Percentiles rank a stretch among this genome's conserved stretches.
These are phyloP conservation scores for Piromyces sp. DNA, from an alignment of 192 early-diverging fungal genomes.

Conservation along the genomic window DNA sequence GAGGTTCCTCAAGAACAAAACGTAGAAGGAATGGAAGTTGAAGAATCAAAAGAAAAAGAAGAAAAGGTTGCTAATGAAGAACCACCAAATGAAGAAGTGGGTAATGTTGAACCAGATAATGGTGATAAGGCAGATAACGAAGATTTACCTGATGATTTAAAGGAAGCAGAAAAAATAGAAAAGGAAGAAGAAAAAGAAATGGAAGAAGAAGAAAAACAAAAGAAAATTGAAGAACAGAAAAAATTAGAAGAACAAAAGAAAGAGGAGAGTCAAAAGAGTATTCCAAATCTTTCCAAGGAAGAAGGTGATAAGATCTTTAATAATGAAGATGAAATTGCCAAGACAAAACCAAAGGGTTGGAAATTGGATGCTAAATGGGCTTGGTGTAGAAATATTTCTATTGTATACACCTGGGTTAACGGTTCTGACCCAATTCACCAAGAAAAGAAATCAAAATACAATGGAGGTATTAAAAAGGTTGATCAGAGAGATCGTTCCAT, in stretches of 20 bases:
- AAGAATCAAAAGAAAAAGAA: too few species aligned
- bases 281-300: neutral
- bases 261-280: neutral
- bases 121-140: neutral
- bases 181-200: neutral
- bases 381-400: neutral
- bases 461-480: neutral
- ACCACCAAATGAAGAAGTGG: neutral
- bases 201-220: neutral
- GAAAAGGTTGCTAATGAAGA: too few species aligned
- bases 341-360: neutral
- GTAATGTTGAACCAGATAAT: too few species aligned
- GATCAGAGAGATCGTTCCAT: neutral
- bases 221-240: neutral
- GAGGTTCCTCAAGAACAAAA: neutral
- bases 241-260: neutral
- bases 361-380: neutral
- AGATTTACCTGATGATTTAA: too few species aligned
- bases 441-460: neutral
- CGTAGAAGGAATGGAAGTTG: neutral
- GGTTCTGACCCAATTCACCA: neutral
- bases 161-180: neutral
- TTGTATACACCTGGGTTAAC: neutral
- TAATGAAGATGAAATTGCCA: neutral
- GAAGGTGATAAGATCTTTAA: neutral